Evolutionary conservation across 2,329 filamentous ascomycete species (phyloP).

Genomic region (Trichophyton equinum): DNA sequence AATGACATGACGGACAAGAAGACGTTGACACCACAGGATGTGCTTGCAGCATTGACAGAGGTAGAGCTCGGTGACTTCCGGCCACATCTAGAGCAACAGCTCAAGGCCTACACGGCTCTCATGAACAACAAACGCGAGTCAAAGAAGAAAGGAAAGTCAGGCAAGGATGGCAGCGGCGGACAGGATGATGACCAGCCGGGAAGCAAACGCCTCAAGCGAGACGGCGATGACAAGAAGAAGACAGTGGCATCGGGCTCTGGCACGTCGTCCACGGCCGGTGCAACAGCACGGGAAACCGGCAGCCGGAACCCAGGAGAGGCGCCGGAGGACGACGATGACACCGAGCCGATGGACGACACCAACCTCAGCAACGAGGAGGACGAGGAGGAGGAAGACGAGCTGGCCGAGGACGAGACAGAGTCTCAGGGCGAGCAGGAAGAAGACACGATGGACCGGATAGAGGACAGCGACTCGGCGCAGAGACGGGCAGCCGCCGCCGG

Average conservation of each 20-base stretch:
- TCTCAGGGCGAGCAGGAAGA: conserved; percentile 15
- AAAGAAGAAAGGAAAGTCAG: conserved; percentile 31
- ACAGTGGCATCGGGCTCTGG: conserved; percentile 5
- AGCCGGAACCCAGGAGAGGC: background rate
- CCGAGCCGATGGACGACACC: conserved; percentile 3
- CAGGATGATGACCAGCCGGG: conserved; percentile 43
- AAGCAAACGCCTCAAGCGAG: conserved; percentile 15
- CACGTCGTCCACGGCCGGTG: background rate
- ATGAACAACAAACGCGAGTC: conserved; percentile 25
- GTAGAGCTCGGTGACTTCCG: conserved; percentile 50
- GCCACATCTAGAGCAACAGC: conserved; percentile 46
- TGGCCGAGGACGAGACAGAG: conserved; percentile 14
- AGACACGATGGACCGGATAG: background rate
- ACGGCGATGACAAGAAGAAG: conserved; percentile 17
- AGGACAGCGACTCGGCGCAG: conserved; percentile 2
- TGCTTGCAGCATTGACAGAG: conserved; percentile 47
- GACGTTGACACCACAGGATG: conserved; percentile 49
- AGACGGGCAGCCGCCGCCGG: background rate
- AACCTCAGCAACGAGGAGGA: conserved; percentile 7
- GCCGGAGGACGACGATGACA: background rate
- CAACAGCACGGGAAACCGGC: background rate
- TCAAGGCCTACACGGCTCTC: conserved; percentile 36
- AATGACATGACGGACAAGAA: conserved; percentile 51
- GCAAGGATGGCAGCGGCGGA: conserved; percentile 44
- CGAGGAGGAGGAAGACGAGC: conserved; percentile 17